A percentile compares a stretch with the other conserved stretches of the same genome.
These are phyloP conservation scores for Jimgerdemannia flammicorona DNA, from an alignment of 192 early-diverging fungal species.

Conservation along the genomic window DNA sequence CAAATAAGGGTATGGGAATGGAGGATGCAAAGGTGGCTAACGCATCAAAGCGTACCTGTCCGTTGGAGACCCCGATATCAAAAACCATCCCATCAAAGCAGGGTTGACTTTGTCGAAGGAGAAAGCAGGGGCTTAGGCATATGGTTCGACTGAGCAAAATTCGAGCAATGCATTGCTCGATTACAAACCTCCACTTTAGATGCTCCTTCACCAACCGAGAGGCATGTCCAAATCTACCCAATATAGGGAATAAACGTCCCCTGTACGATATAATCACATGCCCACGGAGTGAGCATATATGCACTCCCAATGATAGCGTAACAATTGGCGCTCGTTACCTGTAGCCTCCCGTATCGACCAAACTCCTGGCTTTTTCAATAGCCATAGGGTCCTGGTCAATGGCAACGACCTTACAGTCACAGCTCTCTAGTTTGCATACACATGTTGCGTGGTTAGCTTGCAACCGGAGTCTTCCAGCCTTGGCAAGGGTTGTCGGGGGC, in stretches of 20 bases:
- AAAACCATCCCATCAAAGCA: constrained; percentile 69
- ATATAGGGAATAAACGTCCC: constrained; percentile 50
- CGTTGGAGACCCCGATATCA: constrained; percentile 72
- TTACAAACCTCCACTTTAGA: constrained; percentile 13
- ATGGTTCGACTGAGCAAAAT: not conserved
- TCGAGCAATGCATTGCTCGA: not conserved
- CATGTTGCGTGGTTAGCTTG: not conserved
- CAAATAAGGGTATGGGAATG: not conserved
- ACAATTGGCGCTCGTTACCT: constrained; percentile 17
- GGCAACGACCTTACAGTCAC: constrained; percentile 58
- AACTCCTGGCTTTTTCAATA: constrained; percentile 42
- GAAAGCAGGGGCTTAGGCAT: not conserved
- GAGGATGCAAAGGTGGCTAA: not conserved
- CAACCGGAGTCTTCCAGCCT: not conserved
- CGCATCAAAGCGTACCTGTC: constrained; percentile 32
- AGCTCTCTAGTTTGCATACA: constrained; percentile 14
- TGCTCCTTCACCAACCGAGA: constrained; percentile 25
- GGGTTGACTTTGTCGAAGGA: constrained; percentile 12
- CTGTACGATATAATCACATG: constrained; percentile 5
- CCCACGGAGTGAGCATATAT: too few species aligned
- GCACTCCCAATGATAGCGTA: not conserved
- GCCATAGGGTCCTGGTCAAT: constrained; percentile 72
- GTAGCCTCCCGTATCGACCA: constrained; percentile 35
- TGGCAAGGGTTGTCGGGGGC: too few species aligned
- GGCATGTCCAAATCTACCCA: constrained; percentile 60